Evolutionary conservation across 2,329 filamentous ascomycete species (phyloP).

Genomic region (Colletotrichum liriopes): DNA sequence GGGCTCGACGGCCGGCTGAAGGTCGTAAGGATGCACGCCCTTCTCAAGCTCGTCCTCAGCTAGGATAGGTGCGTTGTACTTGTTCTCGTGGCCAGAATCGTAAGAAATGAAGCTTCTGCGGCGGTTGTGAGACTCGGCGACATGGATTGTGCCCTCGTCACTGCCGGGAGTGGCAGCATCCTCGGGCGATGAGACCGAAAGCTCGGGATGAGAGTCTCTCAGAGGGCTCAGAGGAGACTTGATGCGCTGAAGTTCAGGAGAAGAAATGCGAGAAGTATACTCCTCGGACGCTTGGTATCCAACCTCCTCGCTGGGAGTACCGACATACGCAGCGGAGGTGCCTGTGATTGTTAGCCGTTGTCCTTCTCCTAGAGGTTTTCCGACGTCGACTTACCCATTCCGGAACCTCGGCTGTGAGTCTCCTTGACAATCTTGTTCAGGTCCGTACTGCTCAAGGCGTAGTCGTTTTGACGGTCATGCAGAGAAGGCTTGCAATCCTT

Average conservation of each 20-base stretch:
- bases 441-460: constrained; percentile 90
- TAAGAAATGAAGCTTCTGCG: constrained; percentile 54
- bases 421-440: constrained; percentile 90
- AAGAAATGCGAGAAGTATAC: constrained; percentile 82
- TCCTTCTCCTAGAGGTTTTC: not conserved
- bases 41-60: constrained; percentile 90
- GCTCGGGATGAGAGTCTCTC: constrained; percentile 49
- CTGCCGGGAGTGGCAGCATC: constrained; percentile 52
- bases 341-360: constrained; percentile 64
- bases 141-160: constrained; percentile 79
- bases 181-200: constrained; percentile 50
- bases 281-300: constrained; percentile 91
- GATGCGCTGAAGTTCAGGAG: constrained; percentile 55
- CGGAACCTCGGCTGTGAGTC: constrained; percentile 70
- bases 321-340: constrained; percentile 72
- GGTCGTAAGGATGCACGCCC: constrained; percentile 76
- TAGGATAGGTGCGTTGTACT: constrained; percentile 84
- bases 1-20: constrained; percentile 88
- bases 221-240: constrained; percentile 48
- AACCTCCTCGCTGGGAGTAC: constrained; percentile 91
- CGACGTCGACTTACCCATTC: constrained; percentile 61
- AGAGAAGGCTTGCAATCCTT: constrained; percentile 78
- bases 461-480: constrained; percentile 75
- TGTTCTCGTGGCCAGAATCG: constrained; percentile 48
- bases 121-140: constrained; percentile 75